Percentiles rank a stretch among this genome's conserved stretches.
These are phyloP conservation scores for Pleurozium schreberi DNA, from an alignment of 225 moss, liverwort and hornwort species.

Conservation along the genomic window DNA sequence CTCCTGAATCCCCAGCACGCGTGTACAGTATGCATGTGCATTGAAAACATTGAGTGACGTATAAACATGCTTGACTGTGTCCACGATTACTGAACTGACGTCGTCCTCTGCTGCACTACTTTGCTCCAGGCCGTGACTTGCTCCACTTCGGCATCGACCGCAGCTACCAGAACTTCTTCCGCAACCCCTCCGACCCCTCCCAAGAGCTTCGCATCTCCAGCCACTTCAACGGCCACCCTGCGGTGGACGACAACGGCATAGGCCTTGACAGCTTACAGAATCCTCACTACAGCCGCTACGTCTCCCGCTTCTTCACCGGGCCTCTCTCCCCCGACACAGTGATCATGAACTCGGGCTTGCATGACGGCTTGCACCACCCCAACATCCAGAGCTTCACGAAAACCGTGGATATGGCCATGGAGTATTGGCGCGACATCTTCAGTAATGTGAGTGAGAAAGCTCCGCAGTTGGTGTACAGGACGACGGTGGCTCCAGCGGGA, in stretches of 20 bases:
- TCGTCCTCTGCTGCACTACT: background rate
- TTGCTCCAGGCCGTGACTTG: constrained; percentile 1
- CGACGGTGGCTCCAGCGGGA: constrained; percentile 28
- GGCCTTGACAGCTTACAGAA: constrained; percentile 25
- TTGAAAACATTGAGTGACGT: background rate
- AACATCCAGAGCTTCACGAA: background rate
- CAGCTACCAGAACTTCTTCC: constrained; percentile 28
- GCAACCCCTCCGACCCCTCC: constrained; percentile 27
- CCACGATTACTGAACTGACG: background rate
- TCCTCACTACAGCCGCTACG: background rate
- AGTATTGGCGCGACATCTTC: constrained; percentile 11
- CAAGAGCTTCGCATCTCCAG: constrained; percentile 35
- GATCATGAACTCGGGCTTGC: constrained; percentile 59
- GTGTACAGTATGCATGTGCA: no score
- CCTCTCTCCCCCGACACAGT: constrained; percentile 8
- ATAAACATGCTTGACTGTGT: no score
- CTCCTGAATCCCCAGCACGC: no score
- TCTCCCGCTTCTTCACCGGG: constrained; percentile 10
- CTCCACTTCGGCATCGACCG: background rate
- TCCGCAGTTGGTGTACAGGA: constrained; percentile 11
- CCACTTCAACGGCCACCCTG: constrained; percentile 46
- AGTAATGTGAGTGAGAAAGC: background rate
- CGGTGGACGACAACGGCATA: background rate
- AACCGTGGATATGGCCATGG: constrained; percentile 13
- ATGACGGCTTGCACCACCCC: constrained; percentile 26